phyloP scores from a whole-genome alignment of 176 grass and related monocot genomes.

The Paspalum vaginatum region DNA sequence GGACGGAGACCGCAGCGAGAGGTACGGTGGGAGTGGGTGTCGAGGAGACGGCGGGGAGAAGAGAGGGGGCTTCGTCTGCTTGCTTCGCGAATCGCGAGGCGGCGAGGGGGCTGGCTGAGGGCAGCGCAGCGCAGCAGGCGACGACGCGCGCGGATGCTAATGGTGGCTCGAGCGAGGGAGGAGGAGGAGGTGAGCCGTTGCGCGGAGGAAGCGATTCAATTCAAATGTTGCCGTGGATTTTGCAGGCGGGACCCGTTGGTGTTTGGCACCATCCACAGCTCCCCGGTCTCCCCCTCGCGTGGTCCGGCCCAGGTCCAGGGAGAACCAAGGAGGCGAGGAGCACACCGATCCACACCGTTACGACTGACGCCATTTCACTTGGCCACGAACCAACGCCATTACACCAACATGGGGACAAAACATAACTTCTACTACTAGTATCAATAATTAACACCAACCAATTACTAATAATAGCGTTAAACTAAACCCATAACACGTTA shows the following conservation, averaged over 20 bases:
- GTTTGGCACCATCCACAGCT: not conserved
- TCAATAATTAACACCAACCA: not conserved
- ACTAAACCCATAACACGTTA: not conserved
- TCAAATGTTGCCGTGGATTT: constrained; percentile 25
- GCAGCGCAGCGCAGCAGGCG: not conserved
- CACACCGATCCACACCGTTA: not conserved
- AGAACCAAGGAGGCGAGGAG: not conserved
- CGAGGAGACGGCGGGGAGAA: not conserved
- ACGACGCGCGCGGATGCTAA: not conserved
- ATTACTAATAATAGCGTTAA: not conserved
- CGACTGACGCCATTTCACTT: not conserved
- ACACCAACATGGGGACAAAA: not conserved
- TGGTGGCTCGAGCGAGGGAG: not conserved
- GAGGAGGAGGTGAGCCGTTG: not conserved
- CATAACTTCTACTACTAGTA: not conserved
- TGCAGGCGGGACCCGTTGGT: not conserved
- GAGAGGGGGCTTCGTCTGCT: not conserved
- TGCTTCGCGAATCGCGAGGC: not conserved
- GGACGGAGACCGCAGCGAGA: constrained; percentile 10
- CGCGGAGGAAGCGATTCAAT: constrained; percentile 27
- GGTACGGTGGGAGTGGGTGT: not conserved
- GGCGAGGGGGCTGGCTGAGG: not conserved
- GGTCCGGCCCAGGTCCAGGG: too few species aligned
- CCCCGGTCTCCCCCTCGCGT: not conserved
- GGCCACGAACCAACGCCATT: not conserved